A percentile compares a stretch with the other conserved stretches of the same genome.
phyloP scores from a whole-genome alignment of 352 stramenopile genomes.

The Phytopythium oedochilum region DNA sequence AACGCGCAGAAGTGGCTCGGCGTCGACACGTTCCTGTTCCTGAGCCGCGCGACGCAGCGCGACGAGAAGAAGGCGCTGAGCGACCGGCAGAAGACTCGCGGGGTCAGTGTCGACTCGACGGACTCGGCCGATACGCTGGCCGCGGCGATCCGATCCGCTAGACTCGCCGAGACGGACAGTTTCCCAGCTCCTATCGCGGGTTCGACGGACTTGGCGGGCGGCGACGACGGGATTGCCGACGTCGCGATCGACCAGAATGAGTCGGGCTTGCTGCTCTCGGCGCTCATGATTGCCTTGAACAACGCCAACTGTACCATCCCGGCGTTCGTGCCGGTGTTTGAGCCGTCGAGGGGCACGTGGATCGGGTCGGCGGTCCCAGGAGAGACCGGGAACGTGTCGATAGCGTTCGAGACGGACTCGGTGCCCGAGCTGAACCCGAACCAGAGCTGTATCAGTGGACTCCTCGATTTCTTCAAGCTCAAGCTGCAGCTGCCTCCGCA shows the following conservation, averaged over 20 bases:
- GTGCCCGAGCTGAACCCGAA: constrained; percentile 66
- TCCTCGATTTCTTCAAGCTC: constrained; percentile 80
- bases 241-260: constrained; percentile 60
- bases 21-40: constrained; percentile 62
- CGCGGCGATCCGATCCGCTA: not conserved
- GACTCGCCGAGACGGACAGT: not conserved
- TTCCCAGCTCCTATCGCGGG: not conserved
- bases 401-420: constrained; percentile 73
- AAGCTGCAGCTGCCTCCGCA: constrained; percentile 67
- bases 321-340: constrained; percentile 60
- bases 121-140: not conserved
- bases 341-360: constrained; percentile 51
- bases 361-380: constrained; percentile 66
- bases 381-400: constrained; percentile 64
- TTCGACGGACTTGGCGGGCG: not conserved
- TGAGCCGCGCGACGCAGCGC: constrained; percentile 34
- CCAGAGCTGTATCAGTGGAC: constrained; percentile 71
- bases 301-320: constrained; percentile 84
- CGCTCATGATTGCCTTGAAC: constrained; percentile 63
- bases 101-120: not conserved
- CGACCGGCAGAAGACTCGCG: not conserved
- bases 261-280: constrained; percentile 55
- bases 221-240: constrained; percentile 28
- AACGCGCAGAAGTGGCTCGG: constrained; percentile 66
- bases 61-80: constrained; percentile 6